phyloP scores from a whole-genome alignment of 306 rosid species.

The Acmispon strigosus region DNA sequence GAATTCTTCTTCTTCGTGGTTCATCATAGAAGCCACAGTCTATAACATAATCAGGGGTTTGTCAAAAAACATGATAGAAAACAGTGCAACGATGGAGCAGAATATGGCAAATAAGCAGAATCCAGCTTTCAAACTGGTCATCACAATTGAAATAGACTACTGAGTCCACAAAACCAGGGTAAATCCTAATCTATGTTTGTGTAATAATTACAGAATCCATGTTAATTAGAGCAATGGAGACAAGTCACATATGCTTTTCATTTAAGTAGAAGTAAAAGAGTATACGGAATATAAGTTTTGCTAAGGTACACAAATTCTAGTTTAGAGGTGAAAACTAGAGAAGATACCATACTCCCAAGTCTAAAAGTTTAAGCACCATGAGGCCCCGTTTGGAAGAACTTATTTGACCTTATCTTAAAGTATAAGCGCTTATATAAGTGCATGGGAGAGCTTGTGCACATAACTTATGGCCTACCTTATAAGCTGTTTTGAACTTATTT shows the following conservation, averaged over 20 bases:
- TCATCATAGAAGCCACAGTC: slow-evolving; percentile 56
- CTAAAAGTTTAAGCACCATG: not conserved
- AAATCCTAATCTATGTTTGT: not conserved
- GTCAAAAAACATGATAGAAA: not conserved
- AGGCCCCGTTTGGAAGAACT: no score
- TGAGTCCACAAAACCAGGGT: not conserved
- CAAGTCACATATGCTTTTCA: no score
- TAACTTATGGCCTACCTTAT: no score
- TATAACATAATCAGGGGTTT: slow-evolving; percentile 13
- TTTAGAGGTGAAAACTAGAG: not conserved
- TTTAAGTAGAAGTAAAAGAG: not conserved
- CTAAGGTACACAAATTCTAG: not conserved
- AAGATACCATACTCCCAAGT: not conserved
- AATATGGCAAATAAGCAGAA: not conserved
- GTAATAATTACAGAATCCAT: not conserved
- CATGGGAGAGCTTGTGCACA: no score
- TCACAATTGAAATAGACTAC: not conserved
- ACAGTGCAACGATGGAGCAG: not conserved
- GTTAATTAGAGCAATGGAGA: not conserved
- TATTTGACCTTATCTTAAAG: no score
- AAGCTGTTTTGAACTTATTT: no score
- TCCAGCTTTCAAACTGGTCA: not conserved
- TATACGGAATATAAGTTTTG: not conserved
- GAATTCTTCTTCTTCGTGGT: slow-evolving; percentile 49
- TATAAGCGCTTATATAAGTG: no score